phyloP scores from a whole-genome alignment of 2,329 filamentous ascomycete species.

The Gnomoniopsis smithogilvyi region DNA sequence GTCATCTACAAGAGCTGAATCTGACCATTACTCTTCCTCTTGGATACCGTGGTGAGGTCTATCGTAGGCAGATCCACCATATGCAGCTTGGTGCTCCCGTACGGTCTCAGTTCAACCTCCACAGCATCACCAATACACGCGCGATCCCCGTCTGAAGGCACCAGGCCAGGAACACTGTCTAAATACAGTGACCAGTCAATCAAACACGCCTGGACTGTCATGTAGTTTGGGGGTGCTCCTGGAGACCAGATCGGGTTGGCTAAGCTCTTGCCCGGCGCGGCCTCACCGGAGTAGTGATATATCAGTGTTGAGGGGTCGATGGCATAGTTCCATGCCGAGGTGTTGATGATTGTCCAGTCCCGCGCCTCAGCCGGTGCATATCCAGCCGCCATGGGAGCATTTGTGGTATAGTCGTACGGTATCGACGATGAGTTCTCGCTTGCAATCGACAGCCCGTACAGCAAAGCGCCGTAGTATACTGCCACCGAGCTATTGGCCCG shows the following conservation, averaged over 20 bases:
- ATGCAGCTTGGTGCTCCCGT: constrained; percentile 31
- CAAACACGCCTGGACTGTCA: constrained; percentile 29
- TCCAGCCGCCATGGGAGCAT: constrained; percentile 16
- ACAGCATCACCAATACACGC: constrained; percentile 21
- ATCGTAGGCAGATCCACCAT: constrained; percentile 31
- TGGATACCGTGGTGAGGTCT: constrained; percentile 14
- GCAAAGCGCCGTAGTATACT: constrained; percentile 28
- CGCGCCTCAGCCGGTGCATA: constrained; percentile 25
- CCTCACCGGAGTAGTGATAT: constrained; percentile 17
- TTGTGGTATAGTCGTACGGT: constrained; percentile 20
- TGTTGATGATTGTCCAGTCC: constrained; percentile 27
- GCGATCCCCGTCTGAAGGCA: constrained; percentile 17
- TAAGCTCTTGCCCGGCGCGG: constrained; percentile 13
- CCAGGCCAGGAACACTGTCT: constrained; percentile 26
- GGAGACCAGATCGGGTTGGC: constrained; percentile 28
- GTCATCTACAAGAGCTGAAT: too few relatives aligned
- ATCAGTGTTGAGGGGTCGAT: constrained; percentile 30
- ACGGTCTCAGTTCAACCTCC: constrained; percentile 28
- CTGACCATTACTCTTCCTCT: background rate
- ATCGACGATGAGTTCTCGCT: constrained; percentile 22
- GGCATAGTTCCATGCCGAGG: constrained; percentile 28
- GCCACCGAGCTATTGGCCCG: constrained; percentile 29
- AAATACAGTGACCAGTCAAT: constrained; percentile 29
- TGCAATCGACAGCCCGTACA: constrained; percentile 29
- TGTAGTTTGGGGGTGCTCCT: constrained; percentile 28